Percentiles rank a stretch among this genome's conserved stretches.
phyloP scores from a whole-genome alignment of 345 rosid species.

The Pistacia atlantica region DNA sequence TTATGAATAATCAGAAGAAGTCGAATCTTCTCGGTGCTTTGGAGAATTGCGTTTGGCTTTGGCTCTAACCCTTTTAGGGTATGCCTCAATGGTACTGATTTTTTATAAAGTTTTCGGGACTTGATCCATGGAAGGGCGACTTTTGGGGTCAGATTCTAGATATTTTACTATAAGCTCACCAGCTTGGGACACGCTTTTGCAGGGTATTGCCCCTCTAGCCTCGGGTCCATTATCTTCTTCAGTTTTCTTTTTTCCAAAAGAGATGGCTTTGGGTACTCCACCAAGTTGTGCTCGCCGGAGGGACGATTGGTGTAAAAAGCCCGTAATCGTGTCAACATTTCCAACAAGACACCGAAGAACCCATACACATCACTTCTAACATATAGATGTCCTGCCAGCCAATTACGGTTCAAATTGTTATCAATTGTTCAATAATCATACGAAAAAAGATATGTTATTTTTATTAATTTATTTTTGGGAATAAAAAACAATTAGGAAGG shows the following conservation, averaged over 20 bases:
- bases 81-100: constrained; percentile 36
- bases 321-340: constrained; percentile 65
- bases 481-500: too few species aligned
- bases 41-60: neutral
- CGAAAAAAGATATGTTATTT: too few species aligned
- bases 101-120: constrained; percentile 43
- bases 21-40: neutral
- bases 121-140: constrained; percentile 72
- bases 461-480: too few species aligned
- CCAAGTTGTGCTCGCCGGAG: constrained; percentile 39
- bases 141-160: constrained; percentile 59
- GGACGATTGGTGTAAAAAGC: constrained; percentile 67
- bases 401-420: too few species aligned
- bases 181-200: constrained; percentile 40
- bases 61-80: constrained; percentile 29
- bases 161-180: constrained; percentile 57
- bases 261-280: constrained; percentile 62
- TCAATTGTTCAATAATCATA: too few species aligned
- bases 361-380: constrained; percentile 88
- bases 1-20: too few species aligned
- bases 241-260: constrained; percentile 51
- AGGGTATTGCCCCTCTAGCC: constrained; percentile 58
- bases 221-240: constrained; percentile 70
- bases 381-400: constrained; percentile 68
- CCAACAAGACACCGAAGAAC: constrained; percentile 77